Base-by-base conservation (phyloP, 106 monocot species). In the Dioscorea alata region DNA sequence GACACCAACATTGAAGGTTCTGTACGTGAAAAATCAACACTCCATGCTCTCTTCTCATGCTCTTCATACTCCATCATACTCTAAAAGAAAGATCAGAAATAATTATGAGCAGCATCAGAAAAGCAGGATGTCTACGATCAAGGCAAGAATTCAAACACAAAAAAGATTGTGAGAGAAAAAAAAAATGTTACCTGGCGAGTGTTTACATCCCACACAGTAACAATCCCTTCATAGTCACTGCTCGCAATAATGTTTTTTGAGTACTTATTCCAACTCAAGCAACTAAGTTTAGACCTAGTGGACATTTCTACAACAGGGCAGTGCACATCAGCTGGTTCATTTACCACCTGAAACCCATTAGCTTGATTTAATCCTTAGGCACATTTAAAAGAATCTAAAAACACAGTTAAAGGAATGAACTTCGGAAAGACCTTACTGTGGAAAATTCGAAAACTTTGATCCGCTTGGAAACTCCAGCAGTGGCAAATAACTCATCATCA, bases 21-120 rank as follows among this genome's bases (percentile, higher is more conserved):
- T 74, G 82, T 89, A 0, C 89, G 77, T 52, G 89, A 96, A 86
- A 96, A 96, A 70, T 96, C 96, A 84, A 96, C 96, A 81, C 96
- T 96, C 96, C 96, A 96, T 80, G 96, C 96, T 74, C 96, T 79
- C 56, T 89, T 92, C 67, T 96, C 96, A 75, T 92, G 96, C 59
- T 96, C 96, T 84, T 96, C 92, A 80, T 96, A 96, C 69, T 92
- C 92, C 96, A 96, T 96, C 35, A 96, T 76, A 81, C 86, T 96
- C 96, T 93, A 31, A 28, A 58, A 54, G 13, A 71, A 3, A 62
- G 57, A 78, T 48, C 1, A 13, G 57, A 72, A 4, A 28, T 13
- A 3, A 0, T 42, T 42, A 42, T 42, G 10, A 42, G 42, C 8
- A 33, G 17, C 24, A 53, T 58, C 24, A 13, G 18, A 54, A 54